Conservation (phyloP, 176 grass and related monocot species). For the Hordeum marinum region DNA sequence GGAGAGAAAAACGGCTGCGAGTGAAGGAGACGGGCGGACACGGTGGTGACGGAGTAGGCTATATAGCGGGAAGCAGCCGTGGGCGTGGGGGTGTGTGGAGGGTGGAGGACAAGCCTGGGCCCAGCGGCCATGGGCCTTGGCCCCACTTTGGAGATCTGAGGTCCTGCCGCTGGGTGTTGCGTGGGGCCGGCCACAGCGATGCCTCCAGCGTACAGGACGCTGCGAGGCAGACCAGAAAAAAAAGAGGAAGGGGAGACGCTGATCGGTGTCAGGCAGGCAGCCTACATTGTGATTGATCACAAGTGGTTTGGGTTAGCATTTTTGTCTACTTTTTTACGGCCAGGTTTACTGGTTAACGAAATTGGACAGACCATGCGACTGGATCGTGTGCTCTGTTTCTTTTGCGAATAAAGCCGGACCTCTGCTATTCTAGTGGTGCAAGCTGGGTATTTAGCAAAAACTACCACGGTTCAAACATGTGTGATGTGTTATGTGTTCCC, state of each 20-base stretch:
- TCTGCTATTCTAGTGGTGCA: too few relatives aligned
- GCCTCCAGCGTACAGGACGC: not conserved
- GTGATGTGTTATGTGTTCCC: too few relatives aligned
- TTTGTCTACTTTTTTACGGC: not conserved
- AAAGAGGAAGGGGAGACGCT: not conserved
- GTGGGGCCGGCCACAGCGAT: not conserved
- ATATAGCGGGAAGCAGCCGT: slow-evolving; percentile 30
- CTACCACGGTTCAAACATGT: too few relatives aligned
- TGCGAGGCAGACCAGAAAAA: not conserved
- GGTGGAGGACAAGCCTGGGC: slow-evolving; percentile 1
- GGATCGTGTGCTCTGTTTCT: too few relatives aligned
- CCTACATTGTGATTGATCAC: not conserved
- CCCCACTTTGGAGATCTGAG: slow-evolving; percentile 14
- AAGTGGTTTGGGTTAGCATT: not conserved
- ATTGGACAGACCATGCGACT: too few relatives aligned
- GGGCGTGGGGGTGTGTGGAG: not conserved
- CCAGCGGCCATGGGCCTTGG: not conserved
- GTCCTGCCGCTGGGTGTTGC: not conserved
- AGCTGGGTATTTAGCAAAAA: too few relatives aligned
- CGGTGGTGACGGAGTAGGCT: not conserved
- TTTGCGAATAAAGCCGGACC: too few relatives aligned
- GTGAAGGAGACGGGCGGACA: not conserved
- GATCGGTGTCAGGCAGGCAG: not conserved
- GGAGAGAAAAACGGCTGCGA: not conserved
- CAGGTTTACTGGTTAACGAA: not conserved